Evolutionary conservation across 2,329 filamentous ascomycete genomes (phyloP), one percentile per base, ranked within the genome.

Genomic region (Colletotrichum euphorbiae): DNA sequence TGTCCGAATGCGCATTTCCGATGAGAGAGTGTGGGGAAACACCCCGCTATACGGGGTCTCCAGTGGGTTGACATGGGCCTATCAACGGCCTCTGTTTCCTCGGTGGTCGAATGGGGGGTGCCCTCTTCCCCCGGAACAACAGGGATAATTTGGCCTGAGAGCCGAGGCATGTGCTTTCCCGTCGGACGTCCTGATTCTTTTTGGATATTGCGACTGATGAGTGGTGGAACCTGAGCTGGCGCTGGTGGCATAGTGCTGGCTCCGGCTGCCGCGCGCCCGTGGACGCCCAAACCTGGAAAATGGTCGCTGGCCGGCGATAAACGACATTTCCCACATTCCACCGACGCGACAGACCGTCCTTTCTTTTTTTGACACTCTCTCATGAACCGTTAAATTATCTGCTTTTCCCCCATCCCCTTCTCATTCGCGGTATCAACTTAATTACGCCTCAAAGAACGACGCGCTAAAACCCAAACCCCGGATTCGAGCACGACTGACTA

Each of bases 81-180:
- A 58, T 64, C 40, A 33, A 28, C 13, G 21, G n/a, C 11, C 12
- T 13, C 11, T 9, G 13, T 46, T 45, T 28, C 19, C 17, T 28
- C 13, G 17, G 36, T 66, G 57, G 51, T 55, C 42, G 56, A 28
- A 56, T 48, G 7, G 6, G 28, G 28, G 40, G 12, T 11, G 15
- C 24, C 33, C 36, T 43, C 19, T 36, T 19, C 40, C 28, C 36
- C 42, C 36, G 15, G 57, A 50, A 15, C 38, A 21, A 28, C 17
- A 48, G 46, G 42, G 63, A 55, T 33, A 24, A n/a, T 33, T 38
- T 54, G 48, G 28, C 48, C 57, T 57, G 58, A 45, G 38, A 68
- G 68, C 68, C 68, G 68, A 70, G 68, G 68, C 68, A 70, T 64
- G 64, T 70, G 64, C 68, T 31, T 54, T 21, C 9, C 28, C 28